Evolutionary conservation across 805 yeast genomes (phyloP), one percentile per base, ranked within the genome.

Genomic region (Lachancea fermentati): DNA sequence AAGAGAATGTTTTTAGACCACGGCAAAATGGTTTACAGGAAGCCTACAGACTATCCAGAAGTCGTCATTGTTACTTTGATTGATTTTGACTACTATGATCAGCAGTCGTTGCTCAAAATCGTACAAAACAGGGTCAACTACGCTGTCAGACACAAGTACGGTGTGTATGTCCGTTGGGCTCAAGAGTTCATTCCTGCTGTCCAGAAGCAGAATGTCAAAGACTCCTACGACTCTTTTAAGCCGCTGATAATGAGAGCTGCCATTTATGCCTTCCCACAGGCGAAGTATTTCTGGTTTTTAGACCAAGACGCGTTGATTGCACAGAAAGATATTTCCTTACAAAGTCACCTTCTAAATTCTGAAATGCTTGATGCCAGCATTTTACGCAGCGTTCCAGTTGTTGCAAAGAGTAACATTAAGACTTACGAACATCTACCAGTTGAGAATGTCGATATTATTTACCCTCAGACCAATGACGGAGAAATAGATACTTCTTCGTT

Each of bases 221-320:
- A 42, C 14, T 42, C 44, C 38, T 49, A 52, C 36, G 61, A 59
- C 11, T 51, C 35, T 32, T 43, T 52, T 19, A 63, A 50, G 46
- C 58, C 54, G 18, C 22, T 61, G 39, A 37, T 55, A 39, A 60
- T 86, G 57, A 73, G 94, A 45, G 93, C 89, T 32, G 97, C 97
- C n/a, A 79, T 91, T 81, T 77, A 76, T 59, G 93, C 95, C 0
- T 88, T 88, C 68, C 97, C 97, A 1, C 69, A 80, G 35, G 84
- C 96, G n/a, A 78, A 85, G 58, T 83, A 86, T 70, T 81, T 89
- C 55, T 85, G 97, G 93, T 89, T 79, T 55, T 57, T 93, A 32
- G 96, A 86, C 58, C 76, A 84, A 49, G 78, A 81, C 53, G 78
- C 91, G 0, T 63, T 87, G 38, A 79, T 91, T 42, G 82, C 85